Conservation (phyloP, 257 asterid species). For the Forsythia viridissima region DNA sequence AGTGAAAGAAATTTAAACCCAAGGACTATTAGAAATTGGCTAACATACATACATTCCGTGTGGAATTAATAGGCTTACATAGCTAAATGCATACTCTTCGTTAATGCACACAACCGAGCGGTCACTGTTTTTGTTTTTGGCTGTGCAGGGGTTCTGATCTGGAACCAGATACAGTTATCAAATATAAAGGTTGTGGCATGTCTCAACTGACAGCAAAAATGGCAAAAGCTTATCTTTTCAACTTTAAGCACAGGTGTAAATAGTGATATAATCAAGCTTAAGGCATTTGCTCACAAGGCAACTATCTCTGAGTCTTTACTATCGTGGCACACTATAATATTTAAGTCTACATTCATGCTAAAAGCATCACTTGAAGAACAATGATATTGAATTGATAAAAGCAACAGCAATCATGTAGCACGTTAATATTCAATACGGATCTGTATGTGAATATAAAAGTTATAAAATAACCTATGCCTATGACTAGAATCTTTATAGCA, state of each 20-base stretch:
- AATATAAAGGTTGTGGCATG: background rate
- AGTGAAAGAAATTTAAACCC: constrained; percentile 12
- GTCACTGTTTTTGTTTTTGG: too few relatives aligned
- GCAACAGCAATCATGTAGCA: too few relatives aligned
- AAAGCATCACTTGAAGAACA: background rate
- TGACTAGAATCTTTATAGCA: too few relatives aligned
- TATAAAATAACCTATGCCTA: too few relatives aligned
- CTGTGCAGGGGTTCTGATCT: too few relatives aligned
- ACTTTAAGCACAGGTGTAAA: constrained; percentile 9
- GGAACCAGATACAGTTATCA: constrained; percentile 7
- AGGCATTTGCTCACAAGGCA: background rate
- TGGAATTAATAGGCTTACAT: background rate
- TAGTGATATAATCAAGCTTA: background rate
- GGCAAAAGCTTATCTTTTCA: constrained; percentile 11
- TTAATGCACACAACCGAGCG: too few relatives aligned
- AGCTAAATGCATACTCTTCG: background rate
- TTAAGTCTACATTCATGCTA: background rate
- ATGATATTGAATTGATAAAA: background rate
- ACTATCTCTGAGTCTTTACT: background rate
- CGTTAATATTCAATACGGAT: too few relatives aligned
- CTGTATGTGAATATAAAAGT: too few relatives aligned
- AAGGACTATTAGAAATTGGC: constrained; percentile 3
- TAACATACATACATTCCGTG: background rate
- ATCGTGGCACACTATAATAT: too few relatives aligned
- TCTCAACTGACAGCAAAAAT: background rate